These are phyloP conservation scores for Pseudogymnoascus sp. DNA, from an alignment of 2,329 filamentous ascomycete genomes.

Conservation along the genomic window DNA sequence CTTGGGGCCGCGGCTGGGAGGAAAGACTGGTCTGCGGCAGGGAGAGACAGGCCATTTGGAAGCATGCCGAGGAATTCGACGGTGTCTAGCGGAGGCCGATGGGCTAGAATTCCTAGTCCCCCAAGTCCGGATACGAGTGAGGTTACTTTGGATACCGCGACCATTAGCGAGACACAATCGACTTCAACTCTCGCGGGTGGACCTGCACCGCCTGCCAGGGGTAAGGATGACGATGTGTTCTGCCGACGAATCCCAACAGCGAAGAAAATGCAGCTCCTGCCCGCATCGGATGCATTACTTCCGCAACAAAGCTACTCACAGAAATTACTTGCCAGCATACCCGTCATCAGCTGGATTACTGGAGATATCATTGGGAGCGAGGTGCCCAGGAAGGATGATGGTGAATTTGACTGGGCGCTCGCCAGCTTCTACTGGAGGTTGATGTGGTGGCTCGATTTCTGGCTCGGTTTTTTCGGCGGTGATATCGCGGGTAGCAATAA, in stretches of 20 bases:
- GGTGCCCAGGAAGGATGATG: constrained; percentile 64
- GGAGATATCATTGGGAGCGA: constrained; percentile 66
- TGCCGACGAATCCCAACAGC: constrained; percentile 61
- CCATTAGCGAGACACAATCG: constrained; percentile 29
- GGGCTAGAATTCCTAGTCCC: background rate
- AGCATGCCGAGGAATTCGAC: constrained; percentile 1
- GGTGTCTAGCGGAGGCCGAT: background rate
- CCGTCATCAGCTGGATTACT: constrained; percentile 65
- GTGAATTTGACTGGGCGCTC: constrained; percentile 68
- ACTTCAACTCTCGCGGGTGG: constrained; percentile 23
- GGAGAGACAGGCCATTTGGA: background rate
- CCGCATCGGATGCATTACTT: constrained; percentile 62
- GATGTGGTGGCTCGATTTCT: constrained; percentile 55
- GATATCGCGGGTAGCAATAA: constrained; percentile 51
- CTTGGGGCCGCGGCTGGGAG: background rate
- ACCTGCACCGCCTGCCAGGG: constrained; percentile 9
- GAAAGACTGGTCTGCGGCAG: constrained; percentile 1
- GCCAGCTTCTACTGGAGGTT: constrained; percentile 62
- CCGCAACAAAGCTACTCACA: constrained; percentile 60
- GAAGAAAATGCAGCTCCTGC: constrained; percentile 55
- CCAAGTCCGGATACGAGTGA: constrained; percentile 2
- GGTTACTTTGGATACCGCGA: constrained; percentile 51
- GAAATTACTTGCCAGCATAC: constrained; percentile 56
- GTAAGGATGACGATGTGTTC: constrained; percentile 37
- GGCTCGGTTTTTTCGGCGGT: constrained; percentile 51